These are phyloP conservation scores for Cardiospermum halicacabum DNA, from an alignment of 345 rosid genomes.

Conservation along the genomic window DNA sequence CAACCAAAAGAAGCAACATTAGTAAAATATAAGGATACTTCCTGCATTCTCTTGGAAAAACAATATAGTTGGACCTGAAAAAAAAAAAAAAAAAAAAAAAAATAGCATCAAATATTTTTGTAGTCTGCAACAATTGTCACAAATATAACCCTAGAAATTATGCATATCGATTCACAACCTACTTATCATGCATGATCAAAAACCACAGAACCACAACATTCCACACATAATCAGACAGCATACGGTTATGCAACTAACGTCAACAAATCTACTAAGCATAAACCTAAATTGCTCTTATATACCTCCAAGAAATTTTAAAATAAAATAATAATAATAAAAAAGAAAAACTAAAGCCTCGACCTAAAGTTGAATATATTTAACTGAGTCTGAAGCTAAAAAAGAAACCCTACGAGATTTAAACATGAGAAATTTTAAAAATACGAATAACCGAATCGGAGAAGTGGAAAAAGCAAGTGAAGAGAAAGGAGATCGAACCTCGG, in stretches of 20 bases:
- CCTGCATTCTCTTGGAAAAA: conserved; percentile 99
- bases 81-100: no score
- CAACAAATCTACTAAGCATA: not conserved
- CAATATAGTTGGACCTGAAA: conserved; percentile 94
- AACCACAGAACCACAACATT: not conserved
- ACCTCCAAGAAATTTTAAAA: conserved; percentile 1
- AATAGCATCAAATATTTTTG: not conserved
- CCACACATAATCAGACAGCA: not conserved
- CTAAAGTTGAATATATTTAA: not conserved
- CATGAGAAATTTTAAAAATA: not conserved
- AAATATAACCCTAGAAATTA: not conserved
- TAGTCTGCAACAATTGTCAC: conserved; percentile 1
- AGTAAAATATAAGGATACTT: conserved; percentile 63
- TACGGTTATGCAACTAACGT: not conserved
- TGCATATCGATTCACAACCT: not conserved
- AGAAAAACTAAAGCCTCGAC: not conserved
- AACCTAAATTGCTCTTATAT: not conserved
- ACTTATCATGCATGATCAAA: not conserved
- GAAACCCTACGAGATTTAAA: conserved; percentile 21
- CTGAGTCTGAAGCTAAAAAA: not conserved
- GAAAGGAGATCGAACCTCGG: conserved; percentile 44
- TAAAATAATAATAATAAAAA: not conserved
- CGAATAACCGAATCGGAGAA: not conserved
- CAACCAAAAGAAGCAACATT: not conserved
- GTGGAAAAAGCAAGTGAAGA: not conserved